phyloP scores from a whole-genome alignment of 495 filamentous ascomycete genomes.

The Tuber aestivum region DNA sequence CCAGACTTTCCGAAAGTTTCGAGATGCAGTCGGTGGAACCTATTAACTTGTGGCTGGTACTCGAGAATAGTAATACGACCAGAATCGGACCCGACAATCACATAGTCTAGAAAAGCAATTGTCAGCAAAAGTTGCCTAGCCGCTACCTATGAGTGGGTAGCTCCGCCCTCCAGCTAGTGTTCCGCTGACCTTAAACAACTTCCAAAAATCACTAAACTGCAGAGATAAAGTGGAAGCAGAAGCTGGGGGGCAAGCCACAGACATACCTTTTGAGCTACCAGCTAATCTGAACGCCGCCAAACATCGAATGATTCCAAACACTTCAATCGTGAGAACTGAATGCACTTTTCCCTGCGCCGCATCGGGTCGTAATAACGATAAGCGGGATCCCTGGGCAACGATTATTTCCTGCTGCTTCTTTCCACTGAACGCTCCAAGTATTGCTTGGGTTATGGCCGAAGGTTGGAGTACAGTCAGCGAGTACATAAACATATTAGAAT shows the following conservation, averaged over 20 bases:
- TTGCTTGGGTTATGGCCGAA: constrained; percentile 78
- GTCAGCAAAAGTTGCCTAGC: constrained; percentile 57
- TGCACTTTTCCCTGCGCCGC: constrained; percentile 76
- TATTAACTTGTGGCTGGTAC: constrained; percentile 79
- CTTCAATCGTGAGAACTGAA: constrained; percentile 80
- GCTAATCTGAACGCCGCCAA: constrained; percentile 84
- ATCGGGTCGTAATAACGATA: constrained; percentile 82
- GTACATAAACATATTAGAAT: constrained; percentile 97
- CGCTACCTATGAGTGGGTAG: background rate
- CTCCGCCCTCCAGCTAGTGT: constrained; percentile 16
- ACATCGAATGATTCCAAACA: constrained; percentile 88
- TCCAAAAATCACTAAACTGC: constrained; percentile 79
- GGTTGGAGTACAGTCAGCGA: constrained; percentile 88
- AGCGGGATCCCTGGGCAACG: constrained; percentile 81
- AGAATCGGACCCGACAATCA: constrained; percentile 91
- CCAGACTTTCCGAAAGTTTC: constrained; percentile 98
- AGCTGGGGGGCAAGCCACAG: constrained; percentile 17
- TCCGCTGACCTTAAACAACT: constrained; percentile 41
- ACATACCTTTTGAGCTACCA: constrained; percentile 94
- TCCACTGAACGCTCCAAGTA: constrained; percentile 88
- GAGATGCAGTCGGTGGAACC: constrained; percentile 80
- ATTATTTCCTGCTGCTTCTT: constrained; percentile 95
- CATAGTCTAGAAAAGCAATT: constrained; percentile 66
- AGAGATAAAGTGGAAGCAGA: constrained; percentile 52
- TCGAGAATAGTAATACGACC: constrained; percentile 92